These are phyloP conservation scores for Rhododendron williamsianum DNA, from an alignment of 148 eudicot genomes.

Conservation along the genomic window DNA sequence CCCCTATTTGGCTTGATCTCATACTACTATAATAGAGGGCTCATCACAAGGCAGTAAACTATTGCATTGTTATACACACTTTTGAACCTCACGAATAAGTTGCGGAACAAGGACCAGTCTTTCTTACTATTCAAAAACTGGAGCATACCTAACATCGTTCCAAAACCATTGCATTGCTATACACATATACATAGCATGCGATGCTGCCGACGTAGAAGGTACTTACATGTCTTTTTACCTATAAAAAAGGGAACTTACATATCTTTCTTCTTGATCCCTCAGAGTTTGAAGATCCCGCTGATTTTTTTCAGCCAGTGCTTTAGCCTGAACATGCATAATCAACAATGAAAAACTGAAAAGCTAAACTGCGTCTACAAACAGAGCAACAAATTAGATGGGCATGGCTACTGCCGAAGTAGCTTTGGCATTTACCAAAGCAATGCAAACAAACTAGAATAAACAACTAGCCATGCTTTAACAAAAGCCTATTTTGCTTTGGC, in stretches of 20 bases:
- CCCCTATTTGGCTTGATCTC: background rate
- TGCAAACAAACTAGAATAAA: conserved; percentile 1
- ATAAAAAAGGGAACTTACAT: conserved; percentile 28
- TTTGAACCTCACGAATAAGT: background rate
- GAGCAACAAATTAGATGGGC: background rate
- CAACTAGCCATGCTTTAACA: background rate
- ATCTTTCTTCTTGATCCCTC: conserved; percentile 53
- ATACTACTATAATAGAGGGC: background rate
- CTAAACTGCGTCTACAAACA: background rate
- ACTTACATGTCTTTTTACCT: background rate
- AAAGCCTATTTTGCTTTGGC: background rate
- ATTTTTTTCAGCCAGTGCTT: conserved; percentile 56
- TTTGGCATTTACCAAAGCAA: background rate
- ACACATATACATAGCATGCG: background rate
- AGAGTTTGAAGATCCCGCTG: conserved; percentile 53
- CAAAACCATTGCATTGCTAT: background rate
- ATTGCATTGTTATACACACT: background rate
- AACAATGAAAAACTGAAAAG: conserved; percentile 2
- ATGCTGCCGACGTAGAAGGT: background rate
- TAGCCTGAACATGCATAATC: conserved; percentile 32
- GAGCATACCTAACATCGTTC: background rate
- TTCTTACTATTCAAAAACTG: background rate
- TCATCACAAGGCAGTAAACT: background rate
- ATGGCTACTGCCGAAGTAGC: background rate
- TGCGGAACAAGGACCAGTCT: background rate